Evolutionary conservation across 495 filamentous ascomycete species (phyloP).

Genomic region (Aspergillus affinis): DNA sequence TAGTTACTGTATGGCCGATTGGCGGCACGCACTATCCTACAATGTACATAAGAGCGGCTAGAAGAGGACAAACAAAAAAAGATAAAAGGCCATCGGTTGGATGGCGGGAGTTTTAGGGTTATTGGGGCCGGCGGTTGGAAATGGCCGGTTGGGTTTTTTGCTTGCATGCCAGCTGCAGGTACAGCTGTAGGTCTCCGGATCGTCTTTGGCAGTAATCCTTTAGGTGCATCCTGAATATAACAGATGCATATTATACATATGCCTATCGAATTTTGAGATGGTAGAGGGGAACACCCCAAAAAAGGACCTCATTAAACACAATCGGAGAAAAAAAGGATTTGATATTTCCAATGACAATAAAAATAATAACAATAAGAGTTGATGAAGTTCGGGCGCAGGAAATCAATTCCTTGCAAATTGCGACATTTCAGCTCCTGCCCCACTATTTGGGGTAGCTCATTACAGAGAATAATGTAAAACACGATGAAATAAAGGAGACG

Average conservation of each 20-base stretch:
- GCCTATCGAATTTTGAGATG: background rate
- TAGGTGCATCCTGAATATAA: background rate
- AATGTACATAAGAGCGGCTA: background rate
- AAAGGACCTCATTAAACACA: background rate
- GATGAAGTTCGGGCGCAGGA: background rate
- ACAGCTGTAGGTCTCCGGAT: conserved; percentile 9
- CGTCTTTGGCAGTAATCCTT: background rate
- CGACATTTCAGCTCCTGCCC: background rate
- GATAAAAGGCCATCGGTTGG: background rate
- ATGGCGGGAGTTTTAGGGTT: background rate
- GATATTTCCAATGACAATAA: background rate
- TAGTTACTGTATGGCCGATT: too few relatives aligned
- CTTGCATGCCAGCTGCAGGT: conserved; percentile 25
- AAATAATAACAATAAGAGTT: background rate
- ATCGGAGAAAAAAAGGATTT: background rate
- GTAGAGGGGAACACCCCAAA: background rate
- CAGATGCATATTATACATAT: background rate
- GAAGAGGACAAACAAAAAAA: background rate
- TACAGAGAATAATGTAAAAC: background rate
- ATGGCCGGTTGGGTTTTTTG: background rate
- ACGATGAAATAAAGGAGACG: background rate
- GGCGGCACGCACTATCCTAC: background rate
- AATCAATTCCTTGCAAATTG: background rate
- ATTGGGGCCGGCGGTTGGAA: background rate
- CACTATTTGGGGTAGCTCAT: background rate